Evolutionary conservation across 148 eudicot species (phyloP).

Genomic region (Suaeda aralocaspica): DNA sequence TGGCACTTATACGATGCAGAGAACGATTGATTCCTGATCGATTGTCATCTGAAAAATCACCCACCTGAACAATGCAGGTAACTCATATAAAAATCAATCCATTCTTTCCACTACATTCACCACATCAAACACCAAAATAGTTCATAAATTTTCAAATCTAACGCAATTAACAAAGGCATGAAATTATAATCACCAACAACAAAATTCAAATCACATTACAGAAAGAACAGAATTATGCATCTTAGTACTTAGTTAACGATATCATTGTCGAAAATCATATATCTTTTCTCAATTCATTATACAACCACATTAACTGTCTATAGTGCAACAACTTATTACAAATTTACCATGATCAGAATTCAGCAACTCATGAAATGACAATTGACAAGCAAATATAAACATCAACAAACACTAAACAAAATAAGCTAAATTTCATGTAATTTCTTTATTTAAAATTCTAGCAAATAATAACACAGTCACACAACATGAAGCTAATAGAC

Average conservation of each 20-base stretch:
- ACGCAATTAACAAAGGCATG: background rate
- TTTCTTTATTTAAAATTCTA: no score
- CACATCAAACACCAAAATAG: slow-evolving; percentile 3
- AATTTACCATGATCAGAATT: no score
- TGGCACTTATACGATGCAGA: slow-evolving; percentile 97
- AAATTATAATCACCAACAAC: background rate
- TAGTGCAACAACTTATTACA: background rate
- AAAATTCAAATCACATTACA: background rate
- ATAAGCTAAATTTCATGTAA: no score
- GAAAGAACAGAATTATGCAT: background rate
- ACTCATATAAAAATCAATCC: slow-evolving; percentile 15
- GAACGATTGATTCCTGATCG: slow-evolving; percentile 90
- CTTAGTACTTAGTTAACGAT: background rate
- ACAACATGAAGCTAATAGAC: background rate
- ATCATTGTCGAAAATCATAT: background rate
- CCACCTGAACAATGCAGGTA: slow-evolving; percentile 63
- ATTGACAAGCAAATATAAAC: background rate
- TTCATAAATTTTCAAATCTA: background rate
- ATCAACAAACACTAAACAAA: background rate
- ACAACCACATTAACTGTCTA: background rate
- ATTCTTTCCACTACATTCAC: background rate
- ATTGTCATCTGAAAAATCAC: slow-evolving; percentile 97
- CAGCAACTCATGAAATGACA: background rate
- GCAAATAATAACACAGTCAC: background rate
- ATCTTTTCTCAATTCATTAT: background rate